A percentile compares a stretch with the other conserved stretches of the same genome.
phyloP scores from a whole-genome alignment of 2,329 filamentous ascomycete genomes.

The Domatiomyces catenatus region DNA sequence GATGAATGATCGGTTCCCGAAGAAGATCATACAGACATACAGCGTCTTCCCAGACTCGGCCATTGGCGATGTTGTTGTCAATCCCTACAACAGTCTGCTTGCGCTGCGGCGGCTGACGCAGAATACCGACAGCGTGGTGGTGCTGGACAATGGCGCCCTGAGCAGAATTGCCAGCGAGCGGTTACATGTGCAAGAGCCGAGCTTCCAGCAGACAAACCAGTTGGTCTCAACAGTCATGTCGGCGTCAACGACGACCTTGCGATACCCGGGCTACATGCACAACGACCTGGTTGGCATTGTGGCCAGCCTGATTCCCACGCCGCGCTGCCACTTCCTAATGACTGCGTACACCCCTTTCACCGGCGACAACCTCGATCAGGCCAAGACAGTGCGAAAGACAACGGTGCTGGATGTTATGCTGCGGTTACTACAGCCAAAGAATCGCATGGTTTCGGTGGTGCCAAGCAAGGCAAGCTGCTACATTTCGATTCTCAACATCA shows the following conservation, averaged over 20 bases:
- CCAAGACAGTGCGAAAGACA: conserved; percentile 94
- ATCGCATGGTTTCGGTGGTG: conserved; percentile 94
- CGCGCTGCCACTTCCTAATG: conserved; percentile 94
- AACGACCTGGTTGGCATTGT: conserved; percentile 96
- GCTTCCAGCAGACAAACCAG: conserved; percentile 95
- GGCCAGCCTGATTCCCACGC: conserved; percentile 88
- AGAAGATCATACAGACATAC: conserved; percentile 98
- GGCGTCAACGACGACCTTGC: conserved; percentile 84
- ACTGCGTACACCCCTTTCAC: conserved; percentile 98
- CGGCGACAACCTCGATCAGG: conserved; percentile 86
- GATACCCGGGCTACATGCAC: conserved; percentile 99
- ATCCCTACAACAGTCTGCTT: conserved; percentile 93
- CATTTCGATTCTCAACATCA: conserved; percentile 97
- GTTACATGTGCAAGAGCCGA: conserved; percentile 86
- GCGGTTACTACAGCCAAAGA: conserved; percentile 87
- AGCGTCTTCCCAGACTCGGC: conserved; percentile 94
- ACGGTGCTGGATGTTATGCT: conserved; percentile 97
- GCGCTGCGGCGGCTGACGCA: conserved; percentile 82
- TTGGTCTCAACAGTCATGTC: conserved; percentile 97
- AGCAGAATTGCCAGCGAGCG: conserved; percentile 88
- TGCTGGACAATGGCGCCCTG: conserved; percentile 87
- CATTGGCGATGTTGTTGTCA: conserved; percentile 82
- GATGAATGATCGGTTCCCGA: conserved; percentile 93
- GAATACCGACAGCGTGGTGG: conserved; percentile 94
- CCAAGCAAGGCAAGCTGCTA: conserved; percentile 97